Conservation (phyloP, 345 rosid genomes). For the Brassica incana region DNA sequence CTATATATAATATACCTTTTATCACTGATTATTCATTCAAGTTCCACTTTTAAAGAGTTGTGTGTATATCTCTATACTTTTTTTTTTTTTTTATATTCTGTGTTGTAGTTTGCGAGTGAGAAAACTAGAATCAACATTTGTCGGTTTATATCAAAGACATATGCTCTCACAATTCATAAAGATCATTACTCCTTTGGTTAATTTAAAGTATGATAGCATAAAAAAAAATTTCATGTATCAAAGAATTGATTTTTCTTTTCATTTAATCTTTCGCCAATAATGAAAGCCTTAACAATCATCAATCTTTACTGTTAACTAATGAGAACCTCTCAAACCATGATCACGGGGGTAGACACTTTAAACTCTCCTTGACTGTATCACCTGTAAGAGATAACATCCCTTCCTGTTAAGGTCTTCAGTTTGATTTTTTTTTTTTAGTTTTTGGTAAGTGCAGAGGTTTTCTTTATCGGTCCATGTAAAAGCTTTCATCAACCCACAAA, state of each 20-base stretch:
- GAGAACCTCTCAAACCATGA: not conserved
- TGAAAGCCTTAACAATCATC: not conserved
- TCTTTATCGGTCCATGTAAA: not conserved
- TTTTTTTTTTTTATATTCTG: not conserved
- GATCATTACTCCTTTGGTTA: not conserved
- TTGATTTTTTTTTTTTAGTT: not conserved
- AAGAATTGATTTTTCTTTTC: not conserved
- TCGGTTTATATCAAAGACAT: not conserved
- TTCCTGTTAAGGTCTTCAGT: too few species aligned
- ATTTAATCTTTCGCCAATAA: not conserved
- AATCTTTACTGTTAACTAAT: not conserved
- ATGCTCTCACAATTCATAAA: too few species aligned
- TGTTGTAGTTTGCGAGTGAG: too few species aligned
- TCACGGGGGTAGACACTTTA: not conserved
- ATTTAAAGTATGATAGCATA: not conserved
- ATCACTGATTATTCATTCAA: not conserved
- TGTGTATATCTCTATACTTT: not conserved
- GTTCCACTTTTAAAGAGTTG: not conserved
- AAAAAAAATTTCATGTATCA: not conserved
- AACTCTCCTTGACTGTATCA: slow-evolving; percentile 16
- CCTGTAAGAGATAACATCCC: too few species aligned
- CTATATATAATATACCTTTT: not conserved
- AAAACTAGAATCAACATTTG: not conserved
- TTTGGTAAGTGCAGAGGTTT: not conserved
- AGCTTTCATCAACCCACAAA: too few species aligned